Percentiles rank a stretch among this genome's conserved stretches.
These are phyloP conservation scores for Ampelocalamus luodianensis DNA, from an alignment of 176 grass and related monocot genomes.

Conservation along the genomic window DNA sequence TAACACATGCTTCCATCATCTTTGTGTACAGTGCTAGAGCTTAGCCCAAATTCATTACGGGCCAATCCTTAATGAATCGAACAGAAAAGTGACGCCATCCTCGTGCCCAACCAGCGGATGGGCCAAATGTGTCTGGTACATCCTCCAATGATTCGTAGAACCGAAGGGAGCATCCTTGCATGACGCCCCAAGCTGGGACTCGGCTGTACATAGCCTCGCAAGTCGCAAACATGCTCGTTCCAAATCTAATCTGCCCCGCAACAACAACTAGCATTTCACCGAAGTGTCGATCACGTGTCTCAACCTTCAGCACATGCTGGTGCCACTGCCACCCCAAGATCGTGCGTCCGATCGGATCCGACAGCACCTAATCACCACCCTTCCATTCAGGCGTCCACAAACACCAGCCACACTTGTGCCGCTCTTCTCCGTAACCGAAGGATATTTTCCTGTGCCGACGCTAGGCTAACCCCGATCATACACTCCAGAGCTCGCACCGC, in stretches of 20 bases:
- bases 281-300: constrained; percentile 4
- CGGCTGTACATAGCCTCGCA: no score
- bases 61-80: background rate
- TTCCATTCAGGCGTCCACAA: background rate
- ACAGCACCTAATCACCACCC: constrained; percentile 13
- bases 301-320: constrained; percentile 2
- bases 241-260: no score
- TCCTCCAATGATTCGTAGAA: background rate
- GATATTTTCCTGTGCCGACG: no score
- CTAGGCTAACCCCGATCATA: background rate
- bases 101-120: background rate
- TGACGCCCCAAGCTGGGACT: background rate
- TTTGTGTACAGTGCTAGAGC: background rate
- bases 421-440: background rate
- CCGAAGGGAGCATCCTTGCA: background rate
- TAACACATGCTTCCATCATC: background rate
- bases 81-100: background rate
- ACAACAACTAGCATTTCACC: background rate
- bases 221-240: background rate
- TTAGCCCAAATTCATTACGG: background rate
- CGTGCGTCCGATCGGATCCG: background rate
- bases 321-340: constrained; percentile 13
- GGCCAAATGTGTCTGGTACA: background rate
- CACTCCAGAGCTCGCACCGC: background rate
- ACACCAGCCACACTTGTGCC: background rate